phyloP scores from a whole-genome alignment of 2,329 filamentous ascomycete species.

The Trichoderma guizhouense region DNA sequence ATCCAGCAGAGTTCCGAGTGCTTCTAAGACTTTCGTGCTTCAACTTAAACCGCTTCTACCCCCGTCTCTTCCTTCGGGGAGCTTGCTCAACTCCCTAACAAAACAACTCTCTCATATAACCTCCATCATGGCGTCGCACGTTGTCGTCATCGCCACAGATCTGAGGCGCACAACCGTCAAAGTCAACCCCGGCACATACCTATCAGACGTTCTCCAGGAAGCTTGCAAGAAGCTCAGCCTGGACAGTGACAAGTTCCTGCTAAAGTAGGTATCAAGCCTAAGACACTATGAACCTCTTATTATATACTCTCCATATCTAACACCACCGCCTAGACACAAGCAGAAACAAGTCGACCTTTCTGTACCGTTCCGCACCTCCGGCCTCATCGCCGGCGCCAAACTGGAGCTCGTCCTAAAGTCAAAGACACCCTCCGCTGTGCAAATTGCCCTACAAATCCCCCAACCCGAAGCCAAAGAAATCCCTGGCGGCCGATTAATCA shows the following conservation, averaged over 20 bases:
- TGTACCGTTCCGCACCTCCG: conserved; percentile 76
- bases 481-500: conserved; percentile 65
- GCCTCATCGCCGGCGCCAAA: conserved; percentile 80
- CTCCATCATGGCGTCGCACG: conserved; percentile 73
- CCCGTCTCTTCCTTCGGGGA: not conserved
- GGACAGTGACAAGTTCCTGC: conserved; percentile 66
- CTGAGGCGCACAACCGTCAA: conserved; percentile 77
- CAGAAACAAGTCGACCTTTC: conserved; percentile 85
- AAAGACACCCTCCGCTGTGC: conserved; percentile 79
- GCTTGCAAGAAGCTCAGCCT: conserved; percentile 81
- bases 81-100: not conserved
- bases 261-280: conserved; percentile 61
- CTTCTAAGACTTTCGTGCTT: not conserved
- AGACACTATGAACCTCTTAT: not conserved
- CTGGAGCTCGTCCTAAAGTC: conserved; percentile 87
- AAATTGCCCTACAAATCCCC: conserved; percentile 83
- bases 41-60: not conserved
- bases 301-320: not conserved
- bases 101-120: not conserved
- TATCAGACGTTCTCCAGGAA: conserved; percentile 82
- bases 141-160: conserved; percentile 80
- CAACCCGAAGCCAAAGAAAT: conserved; percentile 62
- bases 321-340: conserved; percentile 59
- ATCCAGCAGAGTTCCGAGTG: not conserved
- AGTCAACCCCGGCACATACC: conserved; percentile 73